These are phyloP conservation scores for Chytriomyces hyalinus DNA, from an alignment of 192 early-diverging fungal species.

Conservation along the genomic window DNA sequence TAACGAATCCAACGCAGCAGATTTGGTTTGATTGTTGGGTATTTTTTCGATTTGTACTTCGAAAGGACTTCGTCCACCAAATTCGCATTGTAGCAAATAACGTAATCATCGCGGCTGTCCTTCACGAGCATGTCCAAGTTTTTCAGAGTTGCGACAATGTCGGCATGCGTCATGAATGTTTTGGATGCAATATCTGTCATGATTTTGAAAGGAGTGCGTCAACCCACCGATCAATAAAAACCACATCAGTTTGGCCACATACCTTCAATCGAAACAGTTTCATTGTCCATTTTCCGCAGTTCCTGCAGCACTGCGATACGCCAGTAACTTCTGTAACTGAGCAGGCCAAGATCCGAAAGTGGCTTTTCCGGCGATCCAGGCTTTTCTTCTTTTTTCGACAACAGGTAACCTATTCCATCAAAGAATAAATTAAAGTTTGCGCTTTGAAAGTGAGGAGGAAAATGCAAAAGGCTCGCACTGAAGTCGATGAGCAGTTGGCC, in stretches of 20 bases:
- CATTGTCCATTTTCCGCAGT: slow-evolving; percentile 3
- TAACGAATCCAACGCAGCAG: slow-evolving; percentile 22
- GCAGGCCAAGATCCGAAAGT: slow-evolving; percentile 82
- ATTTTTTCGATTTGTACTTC: slow-evolving; percentile 28
- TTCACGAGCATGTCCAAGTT: slow-evolving; percentile 50
- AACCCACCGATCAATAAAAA: neutral
- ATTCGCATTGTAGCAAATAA: slow-evolving; percentile 38
- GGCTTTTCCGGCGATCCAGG: slow-evolving; percentile 92
- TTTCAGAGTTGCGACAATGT: slow-evolving; percentile 50
- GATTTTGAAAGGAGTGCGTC: neutral
- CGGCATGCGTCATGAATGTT: slow-evolving; percentile 55
- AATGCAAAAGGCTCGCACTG: slow-evolving; percentile 64
- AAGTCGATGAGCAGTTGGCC: slow-evolving; percentile 92
- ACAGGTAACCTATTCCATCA: slow-evolving; percentile 70
- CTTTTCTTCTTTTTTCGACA: slow-evolving; percentile 76
- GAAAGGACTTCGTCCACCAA: slow-evolving; percentile 36
- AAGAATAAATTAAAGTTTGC: neutral
- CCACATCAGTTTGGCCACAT: neutral
- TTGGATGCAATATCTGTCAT: slow-evolving; percentile 33
- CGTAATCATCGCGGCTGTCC: slow-evolving; percentile 49
- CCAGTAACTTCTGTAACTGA: slow-evolving; percentile 67
- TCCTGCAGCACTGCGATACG: neutral
- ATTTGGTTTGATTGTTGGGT: slow-evolving; percentile 23
- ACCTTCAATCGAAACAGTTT: neutral
- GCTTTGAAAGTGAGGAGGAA: neutral